These are phyloP conservation scores for Mallotus japonicus DNA, from an alignment of 441 rosid species.

Conservation along the genomic window DNA sequence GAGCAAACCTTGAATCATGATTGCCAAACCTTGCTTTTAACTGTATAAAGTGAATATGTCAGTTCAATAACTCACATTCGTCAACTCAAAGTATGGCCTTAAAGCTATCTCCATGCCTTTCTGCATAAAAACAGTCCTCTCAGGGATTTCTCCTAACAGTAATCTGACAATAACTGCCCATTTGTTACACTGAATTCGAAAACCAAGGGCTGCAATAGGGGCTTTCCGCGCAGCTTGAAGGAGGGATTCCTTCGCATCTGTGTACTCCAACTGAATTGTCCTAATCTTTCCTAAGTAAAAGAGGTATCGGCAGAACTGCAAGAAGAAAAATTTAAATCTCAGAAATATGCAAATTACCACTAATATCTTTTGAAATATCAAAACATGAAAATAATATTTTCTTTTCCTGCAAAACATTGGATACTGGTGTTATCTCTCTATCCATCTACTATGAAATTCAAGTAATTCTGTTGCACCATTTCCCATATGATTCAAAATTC, in stretches of 20 bases:
- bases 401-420: neutral
- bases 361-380: constrained; percentile 7
- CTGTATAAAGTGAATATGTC: neutral
- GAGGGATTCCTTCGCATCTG: constrained; percentile 77
- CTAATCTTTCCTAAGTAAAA: constrained; percentile 74
- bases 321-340: constrained; percentile 17
- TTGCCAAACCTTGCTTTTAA: neutral
- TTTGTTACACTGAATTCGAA: constrained; percentile 72
- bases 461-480: neutral
- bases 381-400: neutral
- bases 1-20: neutral
- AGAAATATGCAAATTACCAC: constrained; percentile 4
- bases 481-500: constrained; percentile 6
- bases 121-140: constrained; percentile 73
- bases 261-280: constrained; percentile 75
- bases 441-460: neutral
- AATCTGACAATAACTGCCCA: constrained; percentile 71
- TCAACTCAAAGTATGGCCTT: constrained; percentile 80
- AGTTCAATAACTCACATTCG: constrained; percentile 52
- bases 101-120: constrained; percentile 76
- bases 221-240: constrained; percentile 80
- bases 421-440: neutral
- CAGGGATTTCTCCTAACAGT: constrained; percentile 69
- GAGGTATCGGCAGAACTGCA: constrained; percentile 73
- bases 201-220: constrained; percentile 70